These are phyloP conservation scores for Camellia granthamiana DNA, from an alignment of 148 eudicot species.

Conservation along the genomic window DNA sequence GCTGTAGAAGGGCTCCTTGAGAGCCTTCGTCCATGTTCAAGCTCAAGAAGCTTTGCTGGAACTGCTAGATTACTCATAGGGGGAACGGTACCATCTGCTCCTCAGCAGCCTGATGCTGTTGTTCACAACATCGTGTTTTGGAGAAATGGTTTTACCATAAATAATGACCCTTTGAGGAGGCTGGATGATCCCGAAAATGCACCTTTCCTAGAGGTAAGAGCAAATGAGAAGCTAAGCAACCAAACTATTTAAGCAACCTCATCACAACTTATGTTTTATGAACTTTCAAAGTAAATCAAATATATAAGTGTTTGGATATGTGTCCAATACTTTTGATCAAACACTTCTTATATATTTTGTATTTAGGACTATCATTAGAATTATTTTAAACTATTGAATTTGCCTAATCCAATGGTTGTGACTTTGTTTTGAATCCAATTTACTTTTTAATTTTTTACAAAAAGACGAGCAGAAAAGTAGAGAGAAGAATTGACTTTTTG, in stretches of 20 bases:
- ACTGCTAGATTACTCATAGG: slow-evolving; percentile 79
- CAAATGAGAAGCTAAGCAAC: not conserved
- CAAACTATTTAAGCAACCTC: not conserved
- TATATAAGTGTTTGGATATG: too few species aligned
- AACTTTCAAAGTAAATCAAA: too few species aligned
- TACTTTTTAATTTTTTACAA: not conserved
- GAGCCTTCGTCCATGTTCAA: slow-evolving; percentile 58
- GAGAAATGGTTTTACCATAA: slow-evolving; percentile 82
- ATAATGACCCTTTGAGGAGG: slow-evolving; percentile 86
- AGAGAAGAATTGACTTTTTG: too few species aligned
- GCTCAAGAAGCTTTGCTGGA: slow-evolving; percentile 81
- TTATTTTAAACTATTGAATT: not conserved
- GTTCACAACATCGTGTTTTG: slow-evolving; percentile 81
- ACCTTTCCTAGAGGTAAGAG: slow-evolving; percentile 66
- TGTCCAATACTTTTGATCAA: too few species aligned
- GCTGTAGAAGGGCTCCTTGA: slow-evolving; percentile 68
- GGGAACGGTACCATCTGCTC: slow-evolving; percentile 54
- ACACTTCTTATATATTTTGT: too few species aligned
- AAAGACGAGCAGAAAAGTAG: too few species aligned
- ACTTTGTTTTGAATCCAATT: not conserved
- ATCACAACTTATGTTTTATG: not conserved
- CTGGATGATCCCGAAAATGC: slow-evolving; percentile 92
- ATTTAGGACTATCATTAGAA: not conserved
- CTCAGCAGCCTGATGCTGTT: slow-evolving; percentile 69
- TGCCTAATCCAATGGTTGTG: not conserved